A percentile compares a stretch with the other conserved stretches of the same genome.
Conservation (phyloP, 371 early-diverging fungal species). For the Quaeritorhiza haematococci region DNA sequence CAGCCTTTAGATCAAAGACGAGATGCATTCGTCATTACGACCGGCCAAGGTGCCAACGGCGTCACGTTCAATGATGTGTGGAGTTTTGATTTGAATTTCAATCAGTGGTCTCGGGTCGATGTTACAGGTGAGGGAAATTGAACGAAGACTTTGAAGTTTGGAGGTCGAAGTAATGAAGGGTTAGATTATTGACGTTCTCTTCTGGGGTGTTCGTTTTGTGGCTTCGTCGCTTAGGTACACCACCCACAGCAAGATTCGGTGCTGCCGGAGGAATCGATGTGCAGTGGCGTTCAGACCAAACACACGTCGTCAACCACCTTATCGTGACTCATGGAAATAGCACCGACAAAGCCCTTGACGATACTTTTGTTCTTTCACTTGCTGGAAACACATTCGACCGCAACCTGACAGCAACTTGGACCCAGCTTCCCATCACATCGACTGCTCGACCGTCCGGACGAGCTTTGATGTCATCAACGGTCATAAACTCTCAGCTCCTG, state of each 20-base stretch:
- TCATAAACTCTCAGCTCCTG: background rate
- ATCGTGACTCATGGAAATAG: background rate
- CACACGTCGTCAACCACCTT: background rate
- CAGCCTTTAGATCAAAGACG: background rate
- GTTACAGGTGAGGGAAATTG: background rate
- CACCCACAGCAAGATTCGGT: background rate
- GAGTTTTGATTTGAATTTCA: background rate
- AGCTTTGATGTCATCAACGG: background rate
- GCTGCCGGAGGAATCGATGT: slow-evolving; percentile 2
- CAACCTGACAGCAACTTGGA: background rate
- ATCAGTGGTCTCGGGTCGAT: background rate
- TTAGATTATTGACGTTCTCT: background rate
- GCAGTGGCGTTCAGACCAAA: background rate
- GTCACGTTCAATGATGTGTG: background rate
- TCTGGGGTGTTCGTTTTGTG: background rate
- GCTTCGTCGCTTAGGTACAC: background rate
- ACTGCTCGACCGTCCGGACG: background rate
- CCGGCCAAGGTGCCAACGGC: background rate
- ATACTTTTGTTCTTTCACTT: background rate
- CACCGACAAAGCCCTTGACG: background rate
- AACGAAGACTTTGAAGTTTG: no score
- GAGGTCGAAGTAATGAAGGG: no score
- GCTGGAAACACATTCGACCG: background rate
- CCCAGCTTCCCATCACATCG: background rate
- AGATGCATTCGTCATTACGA: background rate